Base-by-base conservation (phyloP, 257 asterid genomes). In the Solanum appendiculatum region DNA sequence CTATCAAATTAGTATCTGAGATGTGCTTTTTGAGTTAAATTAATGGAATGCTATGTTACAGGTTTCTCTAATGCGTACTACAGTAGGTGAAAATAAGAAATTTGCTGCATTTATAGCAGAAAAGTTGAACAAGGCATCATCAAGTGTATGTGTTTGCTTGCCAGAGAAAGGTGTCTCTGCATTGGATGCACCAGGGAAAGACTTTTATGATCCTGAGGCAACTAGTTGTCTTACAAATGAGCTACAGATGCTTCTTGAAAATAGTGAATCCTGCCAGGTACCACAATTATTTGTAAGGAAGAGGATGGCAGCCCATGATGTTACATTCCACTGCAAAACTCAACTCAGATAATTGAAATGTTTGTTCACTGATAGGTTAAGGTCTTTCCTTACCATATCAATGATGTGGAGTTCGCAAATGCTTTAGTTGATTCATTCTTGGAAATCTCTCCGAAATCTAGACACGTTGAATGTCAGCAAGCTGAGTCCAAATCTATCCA, bases 111-210 rank as follows among this genome's bases (percentile, higher is more conserved):
- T 97, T 93, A 94, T 97, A 82, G 95, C 98, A 60, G 93, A 94
- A 86, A 97, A 94, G 92, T 88, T 94, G 90, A 94, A 93, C 87
- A 95, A 90, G 89, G 92, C 96, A 82, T 91, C 95, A 46, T 97
- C 98, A 72, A 92, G 91, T 87, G 88, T 97, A 82, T 42, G 93
- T 68, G 88, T 97, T 89, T 97, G 98, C 95, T 91, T 97, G 86
- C 98, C 99, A 74, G 95, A 93, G 91, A 89, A 88, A 84, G 99
- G 99, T 83, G 89, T 95, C 80, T 97, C 99, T 88, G 97, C 98
- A 42, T 88, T 97, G 91, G 99, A 97, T 94, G 95, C 98, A 83
- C 96, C 94, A 20, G 95, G 94, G n/a, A 93, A 90, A 93, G 92
- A 94, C 16, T 97, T 97, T 88, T 88, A 93, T 90, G 95, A 97